These are phyloP conservation scores for Neospora caninum DNA, from an alignment of 169 alveolate genomes.

Conservation along the genomic window DNA sequence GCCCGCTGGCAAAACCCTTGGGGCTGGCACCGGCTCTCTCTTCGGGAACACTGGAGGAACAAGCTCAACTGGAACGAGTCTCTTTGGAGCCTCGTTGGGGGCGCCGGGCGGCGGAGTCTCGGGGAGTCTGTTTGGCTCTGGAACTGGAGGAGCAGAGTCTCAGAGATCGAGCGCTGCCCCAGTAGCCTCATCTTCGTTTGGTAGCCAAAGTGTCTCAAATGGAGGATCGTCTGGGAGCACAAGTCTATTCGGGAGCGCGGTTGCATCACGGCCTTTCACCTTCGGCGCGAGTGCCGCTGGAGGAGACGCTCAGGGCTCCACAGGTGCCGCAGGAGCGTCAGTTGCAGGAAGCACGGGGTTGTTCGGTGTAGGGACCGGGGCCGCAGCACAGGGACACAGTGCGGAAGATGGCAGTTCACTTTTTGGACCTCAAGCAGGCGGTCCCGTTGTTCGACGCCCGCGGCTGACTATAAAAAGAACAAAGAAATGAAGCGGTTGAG, in stretches of 20 bases:
- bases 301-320: too few species aligned
- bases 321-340: too few species aligned
- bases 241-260: neutral
- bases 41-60: neutral
- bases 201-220: neutral
- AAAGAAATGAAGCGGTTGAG: neutral
- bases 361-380: neutral
- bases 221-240: neutral
- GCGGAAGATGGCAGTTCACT: neutral
- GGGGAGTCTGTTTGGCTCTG: neutral
- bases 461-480: neutral
- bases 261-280: neutral
- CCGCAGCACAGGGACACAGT: neutral
- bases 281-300: neutral
- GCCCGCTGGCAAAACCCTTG: neutral
- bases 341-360: too few species aligned
- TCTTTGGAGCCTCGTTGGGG: neutral
- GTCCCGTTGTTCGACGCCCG: neutral
- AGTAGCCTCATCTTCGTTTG: neutral
- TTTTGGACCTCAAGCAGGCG: neutral
- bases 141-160: neutral
- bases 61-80: constrained; percentile 2
- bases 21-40: neutral
- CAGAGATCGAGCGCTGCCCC: neutral
- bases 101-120: neutral